Base-by-base conservation (phyloP, 2,329 filamentous ascomycete species). In the Exophiala viscosa region DNA sequence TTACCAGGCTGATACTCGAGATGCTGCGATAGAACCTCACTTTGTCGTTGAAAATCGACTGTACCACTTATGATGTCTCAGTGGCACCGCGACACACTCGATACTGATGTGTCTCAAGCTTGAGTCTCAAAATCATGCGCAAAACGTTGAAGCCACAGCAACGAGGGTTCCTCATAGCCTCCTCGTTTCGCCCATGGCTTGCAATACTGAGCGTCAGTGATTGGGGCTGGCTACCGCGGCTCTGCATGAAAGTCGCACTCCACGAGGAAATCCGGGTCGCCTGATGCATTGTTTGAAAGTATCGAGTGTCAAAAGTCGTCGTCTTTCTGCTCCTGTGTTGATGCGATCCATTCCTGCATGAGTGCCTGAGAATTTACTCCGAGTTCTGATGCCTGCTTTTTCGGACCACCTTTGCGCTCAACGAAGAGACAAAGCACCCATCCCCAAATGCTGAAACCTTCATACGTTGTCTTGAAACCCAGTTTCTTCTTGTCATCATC, bases 361-460 rank as follows among this genome's bases (percentile, higher is more conserved):
- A 83, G 78, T 50, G 82, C 84, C 66, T 87, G 85, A 38, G 83
- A 82, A 42, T 72, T 74, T 9, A 74, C 70, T 52, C 66, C 64
- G 46, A 68, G 65, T 46, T 64, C 65, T 45, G 67, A 59, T 34
- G 54, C 61, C 50, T 66, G 58, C 48, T 66, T 69, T 51, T 64
- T 67, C 60, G 72, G 78, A 60, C 70, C 75, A 43, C 76, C 78
- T 59, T 84, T 86, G 56, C 86, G 84, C 67, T 86, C 88, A 69
- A 99, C 85, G 7, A 99, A 87, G 53, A 99, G 78, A 70, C 91
- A 97, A 20, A 99, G 76, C 42, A 96, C 90, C 62, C 90, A 87
- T 9, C 93, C 90, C 72, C 96, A 95, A 66, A 99, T 96, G 63
- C 87, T 88, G 72, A 97, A 97, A 7, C 93, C 92, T 65, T 97